Conservation (phyloP, 164 flowering plant genomes). For the Aristolochia fimbriata region DNA sequence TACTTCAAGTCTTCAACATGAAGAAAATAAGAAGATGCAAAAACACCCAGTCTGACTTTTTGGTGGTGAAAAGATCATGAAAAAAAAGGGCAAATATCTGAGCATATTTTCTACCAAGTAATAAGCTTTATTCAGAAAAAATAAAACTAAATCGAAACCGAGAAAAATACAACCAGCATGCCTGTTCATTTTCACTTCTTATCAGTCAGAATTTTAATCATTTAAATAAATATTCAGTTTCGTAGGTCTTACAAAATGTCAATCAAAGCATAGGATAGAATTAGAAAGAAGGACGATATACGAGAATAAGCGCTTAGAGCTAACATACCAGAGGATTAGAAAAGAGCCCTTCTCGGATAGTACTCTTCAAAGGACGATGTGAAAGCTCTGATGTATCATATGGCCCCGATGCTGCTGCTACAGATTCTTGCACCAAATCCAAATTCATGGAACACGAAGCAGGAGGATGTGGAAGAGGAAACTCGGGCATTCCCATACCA, state of each 20-base stretch:
- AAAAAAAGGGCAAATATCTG: too few species aligned
- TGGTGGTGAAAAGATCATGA: too few species aligned
- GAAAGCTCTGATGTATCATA: slow-evolving; percentile 28
- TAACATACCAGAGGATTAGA: slow-evolving; percentile 41
- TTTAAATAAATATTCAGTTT: too few species aligned
- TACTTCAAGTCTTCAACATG: background rate
- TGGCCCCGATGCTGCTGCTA: slow-evolving; percentile 17
- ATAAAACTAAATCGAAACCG: too few species aligned
- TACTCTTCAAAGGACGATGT: slow-evolving; percentile 23
- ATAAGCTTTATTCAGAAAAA: too few species aligned
- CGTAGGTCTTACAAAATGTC: too few species aligned
- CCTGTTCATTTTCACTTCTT: too few species aligned
- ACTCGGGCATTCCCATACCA: slow-evolving; percentile 37
- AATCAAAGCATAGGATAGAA: too few species aligned
- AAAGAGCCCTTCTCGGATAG: slow-evolving; percentile 20
- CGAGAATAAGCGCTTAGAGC: background rate
- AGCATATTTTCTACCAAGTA: too few species aligned
- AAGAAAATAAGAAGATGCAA: background rate
- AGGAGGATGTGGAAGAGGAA: slow-evolving; percentile 50
- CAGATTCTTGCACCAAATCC: slow-evolving; percentile 25
- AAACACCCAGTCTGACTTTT: too few species aligned
- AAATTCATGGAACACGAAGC: slow-evolving; percentile 28
- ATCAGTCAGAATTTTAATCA: too few species aligned
- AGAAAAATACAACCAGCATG: too few species aligned
- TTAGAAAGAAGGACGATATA: background rate